phyloP scores from a whole-genome alignment of 768 basidiomycete species.

The Pisolithus orientalis region DNA sequence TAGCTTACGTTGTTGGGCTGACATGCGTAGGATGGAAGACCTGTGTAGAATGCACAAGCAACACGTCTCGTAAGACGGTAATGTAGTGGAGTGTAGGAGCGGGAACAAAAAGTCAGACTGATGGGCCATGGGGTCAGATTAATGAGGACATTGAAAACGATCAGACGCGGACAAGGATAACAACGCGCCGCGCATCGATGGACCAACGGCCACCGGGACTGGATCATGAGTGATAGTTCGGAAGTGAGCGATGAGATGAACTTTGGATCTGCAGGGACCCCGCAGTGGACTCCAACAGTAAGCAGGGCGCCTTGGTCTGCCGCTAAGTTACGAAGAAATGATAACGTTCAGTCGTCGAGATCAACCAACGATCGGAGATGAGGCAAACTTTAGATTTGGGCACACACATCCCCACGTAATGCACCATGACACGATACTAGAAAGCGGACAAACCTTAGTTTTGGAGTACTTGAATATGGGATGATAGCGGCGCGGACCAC shows the following conservation, averaged over 20 bases:
- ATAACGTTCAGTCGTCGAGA: slow-evolving; percentile 23
- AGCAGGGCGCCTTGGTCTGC: slow-evolving; percentile 5
- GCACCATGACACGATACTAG: no score
- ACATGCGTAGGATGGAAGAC: slow-evolving; percentile 7
- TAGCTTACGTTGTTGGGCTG: slow-evolving; percentile 21
- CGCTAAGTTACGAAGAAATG: slow-evolving; percentile 11
- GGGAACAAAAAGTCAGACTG: slow-evolving; percentile 5
- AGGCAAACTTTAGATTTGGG: slow-evolving; percentile 26
- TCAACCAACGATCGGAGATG: slow-evolving; percentile 25
- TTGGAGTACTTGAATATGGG: not conserved
- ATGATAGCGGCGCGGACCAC: not conserved
- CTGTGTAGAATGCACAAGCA: slow-evolving; percentile 4
- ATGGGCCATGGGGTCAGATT: not conserved
- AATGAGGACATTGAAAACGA: not conserved
- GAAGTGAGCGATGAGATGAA: slow-evolving; percentile 1
- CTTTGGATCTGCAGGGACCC: slow-evolving; percentile 25
- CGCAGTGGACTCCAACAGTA: not conserved
- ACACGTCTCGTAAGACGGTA: slow-evolving; percentile 6
- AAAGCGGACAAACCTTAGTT: not conserved
- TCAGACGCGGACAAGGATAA: not conserved
- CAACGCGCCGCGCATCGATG: not conserved
- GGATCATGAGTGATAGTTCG: no score
- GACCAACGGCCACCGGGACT: not conserved
- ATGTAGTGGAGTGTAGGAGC: slow-evolving; percentile 5
- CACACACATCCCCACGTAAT: not conserved